Conservation (phyloP, 2,329 filamentous ascomycete genomes). For the Trichoderma citrinoviride region DNA sequence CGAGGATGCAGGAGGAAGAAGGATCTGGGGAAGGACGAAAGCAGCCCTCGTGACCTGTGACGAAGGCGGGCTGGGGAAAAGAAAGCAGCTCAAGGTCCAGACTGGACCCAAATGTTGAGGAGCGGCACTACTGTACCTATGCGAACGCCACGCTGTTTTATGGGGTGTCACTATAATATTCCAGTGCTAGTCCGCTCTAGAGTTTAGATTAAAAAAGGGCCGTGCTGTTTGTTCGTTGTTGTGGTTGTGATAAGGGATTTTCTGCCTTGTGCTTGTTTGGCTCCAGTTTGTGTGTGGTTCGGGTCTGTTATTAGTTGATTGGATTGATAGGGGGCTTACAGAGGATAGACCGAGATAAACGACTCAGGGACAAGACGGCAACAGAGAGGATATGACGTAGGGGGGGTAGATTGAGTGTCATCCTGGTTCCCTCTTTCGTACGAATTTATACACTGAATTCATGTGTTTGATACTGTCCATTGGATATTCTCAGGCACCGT, state of each 20-base stretch:
- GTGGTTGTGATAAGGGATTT: slow-evolving; percentile 1
- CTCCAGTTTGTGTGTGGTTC: too few species aligned
- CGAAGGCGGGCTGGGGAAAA: not conserved
- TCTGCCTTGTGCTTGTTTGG: not conserved
- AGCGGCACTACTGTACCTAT: not conserved
- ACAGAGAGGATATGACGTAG: not conserved
- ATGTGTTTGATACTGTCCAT: not conserved
- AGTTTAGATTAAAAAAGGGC: not conserved
- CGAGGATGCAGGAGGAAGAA: not conserved
- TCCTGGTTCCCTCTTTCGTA: not conserved
- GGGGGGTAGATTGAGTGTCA: not conserved
- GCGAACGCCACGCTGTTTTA: slow-evolving; percentile 12
- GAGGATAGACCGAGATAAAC: not conserved
- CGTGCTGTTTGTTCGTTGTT: not conserved
- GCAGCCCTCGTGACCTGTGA: slow-evolving; percentile 14
- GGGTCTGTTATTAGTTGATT: not conserved
- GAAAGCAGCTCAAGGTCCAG: not conserved
- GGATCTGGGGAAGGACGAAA: slow-evolving; percentile 3
- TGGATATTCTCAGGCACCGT: too few species aligned
- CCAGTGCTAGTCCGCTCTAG: too few species aligned
- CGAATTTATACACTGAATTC: not conserved
- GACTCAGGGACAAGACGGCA: not conserved
- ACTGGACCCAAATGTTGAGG: not conserved
- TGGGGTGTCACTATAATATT: not conserved
- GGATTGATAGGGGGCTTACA: not conserved